These are phyloP conservation scores for Gynochthodes officinalis DNA, from an alignment of 257 asterid genomes.

Conservation along the genomic window DNA sequence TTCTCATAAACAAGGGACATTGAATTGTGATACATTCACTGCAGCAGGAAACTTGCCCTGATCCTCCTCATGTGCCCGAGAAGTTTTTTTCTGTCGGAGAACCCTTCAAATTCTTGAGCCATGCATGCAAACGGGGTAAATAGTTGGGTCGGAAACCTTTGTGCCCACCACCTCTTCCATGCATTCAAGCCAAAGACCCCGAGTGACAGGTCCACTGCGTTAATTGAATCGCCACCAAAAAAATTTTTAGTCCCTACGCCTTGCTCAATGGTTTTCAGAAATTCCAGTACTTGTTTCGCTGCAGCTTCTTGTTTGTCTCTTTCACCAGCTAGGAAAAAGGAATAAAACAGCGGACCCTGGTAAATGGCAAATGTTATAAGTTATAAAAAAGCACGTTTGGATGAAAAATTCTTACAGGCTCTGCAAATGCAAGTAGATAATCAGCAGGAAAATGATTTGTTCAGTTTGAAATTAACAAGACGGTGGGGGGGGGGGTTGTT, in stretches of 20 bases:
- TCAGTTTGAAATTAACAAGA: too few relatives aligned
- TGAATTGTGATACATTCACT: too few relatives aligned
- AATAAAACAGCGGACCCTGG: not conserved
- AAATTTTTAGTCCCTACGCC: slow-evolving; percentile 28
- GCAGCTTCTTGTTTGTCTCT: slow-evolving; percentile 19
- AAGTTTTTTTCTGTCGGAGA: slow-evolving; percentile 14
- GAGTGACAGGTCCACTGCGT: slow-evolving; percentile 20
- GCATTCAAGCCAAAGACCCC: slow-evolving; percentile 27
- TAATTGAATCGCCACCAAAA: slow-evolving; percentile 23
- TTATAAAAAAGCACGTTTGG: too few relatives aligned
- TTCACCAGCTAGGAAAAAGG: slow-evolving; percentile 17
- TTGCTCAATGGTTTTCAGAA: slow-evolving; percentile 23
- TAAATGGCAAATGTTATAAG: not conserved
- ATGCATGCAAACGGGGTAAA: slow-evolving; percentile 17
- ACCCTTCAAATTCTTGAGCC: slow-evolving; percentile 26
- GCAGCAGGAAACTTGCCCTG: not conserved
- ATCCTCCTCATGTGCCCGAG: not conserved
- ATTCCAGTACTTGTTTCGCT: slow-evolving; percentile 13
- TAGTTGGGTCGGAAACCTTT: slow-evolving; percentile 16
- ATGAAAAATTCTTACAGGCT: too few relatives aligned
- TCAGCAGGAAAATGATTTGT: too few relatives aligned
- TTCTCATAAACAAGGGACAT: too few relatives aligned
- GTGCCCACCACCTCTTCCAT: slow-evolving; percentile 18
- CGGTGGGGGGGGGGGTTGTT: too few relatives aligned
- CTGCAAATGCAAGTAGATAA: too few relatives aligned